Conservation (phyloP, 1,139 yeast genomes). For the Suhomyces taliae region DNA sequence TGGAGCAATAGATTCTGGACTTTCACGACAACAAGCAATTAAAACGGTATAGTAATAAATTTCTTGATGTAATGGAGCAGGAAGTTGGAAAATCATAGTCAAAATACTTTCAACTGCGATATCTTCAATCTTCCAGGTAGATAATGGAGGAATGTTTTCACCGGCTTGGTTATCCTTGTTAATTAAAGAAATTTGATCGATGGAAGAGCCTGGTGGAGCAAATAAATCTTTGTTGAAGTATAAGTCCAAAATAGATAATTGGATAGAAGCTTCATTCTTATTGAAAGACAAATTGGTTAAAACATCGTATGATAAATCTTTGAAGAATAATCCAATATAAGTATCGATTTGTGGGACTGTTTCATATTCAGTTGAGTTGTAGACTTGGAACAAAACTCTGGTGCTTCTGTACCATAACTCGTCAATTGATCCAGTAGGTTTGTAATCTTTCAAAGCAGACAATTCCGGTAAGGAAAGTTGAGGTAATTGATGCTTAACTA, state of each 20-base stretch:
- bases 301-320: conserved; percentile 75
- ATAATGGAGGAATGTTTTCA: conserved; percentile 44
- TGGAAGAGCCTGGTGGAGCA: conserved; percentile 80
- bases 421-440: conserved; percentile 38
- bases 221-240: conserved; percentile 72
- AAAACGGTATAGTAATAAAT: conserved; percentile 86
- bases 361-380: conserved; percentile 53
- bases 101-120: conserved; percentile 81
- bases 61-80: conserved; percentile 61
- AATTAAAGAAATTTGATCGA: conserved; percentile 60
- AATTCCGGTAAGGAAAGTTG: conserved; percentile 48
- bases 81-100: conserved; percentile 74
- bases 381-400: conserved; percentile 65
- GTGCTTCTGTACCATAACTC: conserved; percentile 48
- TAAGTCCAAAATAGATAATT: conserved; percentile 70
- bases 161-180: conserved; percentile 41
- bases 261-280: conserved; percentile 83
- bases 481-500: conserved; percentile 47
- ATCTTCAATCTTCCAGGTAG: conserved; percentile 92
- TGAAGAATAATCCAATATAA: conserved; percentile 58
- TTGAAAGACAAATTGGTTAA: conserved; percentile 84
- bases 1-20: conserved; percentile 91
- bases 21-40: conserved; percentile 83
- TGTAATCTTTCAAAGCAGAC: conserved; percentile 33
- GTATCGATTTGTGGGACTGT: conserved; percentile 72